Evolutionary conservation across 768 basidiomycete species (phyloP).

Genomic region (Lactarius indigo): DNA sequence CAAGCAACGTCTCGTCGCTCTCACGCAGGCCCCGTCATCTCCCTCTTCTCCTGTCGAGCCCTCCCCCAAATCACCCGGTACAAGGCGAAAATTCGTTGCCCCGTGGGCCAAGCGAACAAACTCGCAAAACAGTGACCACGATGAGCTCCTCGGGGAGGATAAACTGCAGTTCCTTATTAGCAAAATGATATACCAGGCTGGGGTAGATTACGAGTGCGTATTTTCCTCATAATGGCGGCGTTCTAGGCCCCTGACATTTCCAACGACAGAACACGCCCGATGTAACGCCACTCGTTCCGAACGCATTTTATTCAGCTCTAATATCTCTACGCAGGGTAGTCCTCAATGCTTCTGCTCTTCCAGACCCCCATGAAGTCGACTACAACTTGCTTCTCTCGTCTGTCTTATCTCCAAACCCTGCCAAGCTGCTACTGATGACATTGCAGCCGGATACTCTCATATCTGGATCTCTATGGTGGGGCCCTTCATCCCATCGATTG

Average conservation of each 20-base stretch:
- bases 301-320: background rate
- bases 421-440: constrained; percentile 20
- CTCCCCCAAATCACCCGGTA: constrained; percentile 29
- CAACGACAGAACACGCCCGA: constrained; percentile 69
- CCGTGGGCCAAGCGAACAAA: constrained; percentile 48
- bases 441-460: constrained; percentile 66
- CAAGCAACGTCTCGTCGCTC: constrained; percentile 64
- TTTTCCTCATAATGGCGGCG: background rate
- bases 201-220: constrained; percentile 84
- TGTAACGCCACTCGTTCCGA: constrained; percentile 42
- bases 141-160: constrained; percentile 33
- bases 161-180: constrained; percentile 61
- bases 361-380: constrained; percentile 70
- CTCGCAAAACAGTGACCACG: constrained; percentile 29
- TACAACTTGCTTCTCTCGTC: constrained; percentile 77
- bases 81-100: constrained; percentile 43
- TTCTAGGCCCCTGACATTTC: constrained; percentile 17
- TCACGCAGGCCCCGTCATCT: constrained; percentile 51
- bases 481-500: constrained; percentile 18
- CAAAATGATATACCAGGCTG: constrained; percentile 81
- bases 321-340: constrained; percentile 58
- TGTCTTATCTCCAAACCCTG: constrained; percentile 16
- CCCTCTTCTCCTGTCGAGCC: constrained; percentile 35
- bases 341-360: constrained; percentile 76
- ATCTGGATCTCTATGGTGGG: constrained; percentile 76